phyloP scores from a whole-genome alignment of 176 grass and related monocot genomes.

The Cenchrus fungigraminus region DNA sequence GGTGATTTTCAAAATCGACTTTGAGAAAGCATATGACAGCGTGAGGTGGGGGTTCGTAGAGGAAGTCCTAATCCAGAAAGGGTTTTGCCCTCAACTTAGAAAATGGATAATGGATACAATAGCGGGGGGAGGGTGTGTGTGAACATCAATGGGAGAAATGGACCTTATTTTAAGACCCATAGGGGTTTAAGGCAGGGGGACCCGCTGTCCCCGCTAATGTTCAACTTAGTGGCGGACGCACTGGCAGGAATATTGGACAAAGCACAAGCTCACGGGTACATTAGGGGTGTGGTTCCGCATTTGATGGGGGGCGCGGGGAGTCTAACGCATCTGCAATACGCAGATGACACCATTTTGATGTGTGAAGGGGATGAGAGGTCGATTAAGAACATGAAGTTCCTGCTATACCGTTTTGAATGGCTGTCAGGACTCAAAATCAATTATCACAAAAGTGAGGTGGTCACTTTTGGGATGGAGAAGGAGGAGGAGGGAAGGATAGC shows the following conservation, averaged over 20 bases:
- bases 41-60: not conserved
- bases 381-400: not conserved
- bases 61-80: not conserved
- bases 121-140: not conserved
- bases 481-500: not conserved
- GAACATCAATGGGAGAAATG: not conserved
- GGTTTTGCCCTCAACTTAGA: fast-evolving
- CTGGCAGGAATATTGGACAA: not conserved
- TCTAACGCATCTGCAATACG: not conserved
- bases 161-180: not conserved
- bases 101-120: not conserved
- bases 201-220: not conserved
- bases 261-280: not conserved
- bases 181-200: not conserved
- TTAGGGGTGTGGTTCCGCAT: not conserved
- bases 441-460: not conserved
- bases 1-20: not conserved
- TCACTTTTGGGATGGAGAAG: not conserved
- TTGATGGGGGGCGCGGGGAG: not conserved
- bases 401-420: not conserved
- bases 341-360: not conserved
- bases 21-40: not conserved
- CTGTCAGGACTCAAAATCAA: not conserved
- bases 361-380: not conserved
- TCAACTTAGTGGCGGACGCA: not conserved